Evolutionary conservation across 2,329 filamentous ascomycete species (phyloP).

Genomic region (Colletotrichum brevisporum): DNA sequence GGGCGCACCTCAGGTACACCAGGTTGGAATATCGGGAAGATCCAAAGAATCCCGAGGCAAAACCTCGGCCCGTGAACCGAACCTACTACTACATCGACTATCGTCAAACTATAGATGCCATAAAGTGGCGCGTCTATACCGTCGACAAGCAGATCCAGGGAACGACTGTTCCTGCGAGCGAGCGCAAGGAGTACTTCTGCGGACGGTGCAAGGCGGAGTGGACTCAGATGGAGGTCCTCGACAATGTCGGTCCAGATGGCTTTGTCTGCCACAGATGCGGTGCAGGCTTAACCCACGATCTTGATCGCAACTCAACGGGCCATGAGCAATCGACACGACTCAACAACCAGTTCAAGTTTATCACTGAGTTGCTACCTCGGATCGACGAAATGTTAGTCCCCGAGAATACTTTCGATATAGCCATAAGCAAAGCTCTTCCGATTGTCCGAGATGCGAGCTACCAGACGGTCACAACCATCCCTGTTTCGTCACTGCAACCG

Average conservation of each 20-base stretch:
- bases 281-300: conserved; percentile 73
- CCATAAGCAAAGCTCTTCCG: conserved; percentile 73
- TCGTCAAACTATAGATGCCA: conserved; percentile 92
- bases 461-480: conserved; percentile 64
- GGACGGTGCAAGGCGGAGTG: conserved; percentile 86
- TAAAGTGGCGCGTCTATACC: conserved; percentile 93
- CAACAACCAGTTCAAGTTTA: conserved; percentile 84
- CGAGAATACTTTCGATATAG: conserved; percentile 80
- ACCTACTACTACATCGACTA: conserved; percentile 99
- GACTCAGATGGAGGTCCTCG: conserved; percentile 90
- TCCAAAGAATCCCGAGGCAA: conserved; percentile 69
- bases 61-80: conserved; percentile 84
- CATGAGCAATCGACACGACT: conserved; percentile 81
- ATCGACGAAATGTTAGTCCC: conserved; percentile 84
- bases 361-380: conserved; percentile 81
- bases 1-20: conserved; percentile 31
- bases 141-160: conserved; percentile 91
- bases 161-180: conserved; percentile 82
- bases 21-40: conserved; percentile 40
- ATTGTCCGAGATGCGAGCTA: conserved; percentile 77
- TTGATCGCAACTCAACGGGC: conserved; percentile 77
- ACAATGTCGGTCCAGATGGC: conserved; percentile 77
- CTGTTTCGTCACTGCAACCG: conserved; percentile 70
- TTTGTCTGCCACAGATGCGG: conserved; percentile 89
- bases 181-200: conserved; percentile 95